These are phyloP conservation scores for Paramarasmius palmivorus DNA, from an alignment of 1,284 basidiomycete genomes.

Conservation along the genomic window DNA sequence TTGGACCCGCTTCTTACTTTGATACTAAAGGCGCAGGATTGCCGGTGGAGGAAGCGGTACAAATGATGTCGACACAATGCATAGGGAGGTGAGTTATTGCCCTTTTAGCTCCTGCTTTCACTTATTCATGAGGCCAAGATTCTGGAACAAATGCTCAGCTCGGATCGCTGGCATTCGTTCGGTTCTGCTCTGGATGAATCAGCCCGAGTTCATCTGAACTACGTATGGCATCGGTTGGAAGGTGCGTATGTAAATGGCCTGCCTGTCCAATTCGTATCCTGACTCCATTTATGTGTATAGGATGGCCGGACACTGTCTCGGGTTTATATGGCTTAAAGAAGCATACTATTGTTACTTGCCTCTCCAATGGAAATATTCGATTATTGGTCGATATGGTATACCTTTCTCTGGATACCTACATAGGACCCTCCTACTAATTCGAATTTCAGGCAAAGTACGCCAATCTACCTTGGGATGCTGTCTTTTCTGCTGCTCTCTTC, in stretches of 20 bases:
- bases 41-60: constrained; percentile 47
- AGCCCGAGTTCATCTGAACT: constrained; percentile 43
- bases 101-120: no score
- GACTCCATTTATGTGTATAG: no score
- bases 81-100: constrained; percentile 48
- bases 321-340: constrained; percentile 56
- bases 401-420: not conserved
- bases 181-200: constrained; percentile 41
- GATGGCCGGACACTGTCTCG: constrained; percentile 54
- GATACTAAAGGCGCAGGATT: constrained; percentile 34
- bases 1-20: not conserved
- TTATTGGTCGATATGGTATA: constrained; percentile 60
- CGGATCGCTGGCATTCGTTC: constrained; percentile 47
- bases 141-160: constrained; percentile 52
- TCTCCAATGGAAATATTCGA: constrained; percentile 66
- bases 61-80: constrained; percentile 54
- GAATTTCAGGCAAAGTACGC: constrained; percentile 54
- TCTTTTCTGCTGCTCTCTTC: constrained; percentile 62
- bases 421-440: no score
- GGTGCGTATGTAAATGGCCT: no score
- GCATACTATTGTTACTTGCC: constrained; percentile 46
- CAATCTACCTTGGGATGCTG: constrained; percentile 60
- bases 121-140: not conserved
- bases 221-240: constrained; percentile 57
- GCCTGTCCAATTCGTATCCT: no score